Base-by-base conservation (phyloP, 2,329 filamentous ascomycete genomes). In the Akanthomyces muscarius region DNA sequence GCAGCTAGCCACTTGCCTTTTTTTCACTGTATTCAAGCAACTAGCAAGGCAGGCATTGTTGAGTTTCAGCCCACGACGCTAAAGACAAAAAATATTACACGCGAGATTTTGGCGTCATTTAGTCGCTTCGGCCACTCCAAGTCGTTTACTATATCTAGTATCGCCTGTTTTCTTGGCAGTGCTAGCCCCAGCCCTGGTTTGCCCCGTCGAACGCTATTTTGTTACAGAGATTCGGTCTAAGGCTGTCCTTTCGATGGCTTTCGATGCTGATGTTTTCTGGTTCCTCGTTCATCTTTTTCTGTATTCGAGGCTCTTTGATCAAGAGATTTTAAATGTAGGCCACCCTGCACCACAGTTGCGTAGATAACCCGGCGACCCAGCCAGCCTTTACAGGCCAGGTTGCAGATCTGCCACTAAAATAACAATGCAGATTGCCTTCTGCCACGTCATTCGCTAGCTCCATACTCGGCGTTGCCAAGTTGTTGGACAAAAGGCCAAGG, bases 141-240 rank as follows among this genome's bases (percentile, higher is more conserved):
- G 42, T 58, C 55, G 55, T 58, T 58, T 48, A 48, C 55, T 38
- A 44, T 7, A 48, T 58, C 11, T 1, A 58, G 55, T 48, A 58
- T 50, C 55, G 55, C 21, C 44, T 36, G 6, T 18, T 58, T 48
- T 58, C 16, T 18, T 3, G 41, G 18, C n/a, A 18, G 8, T 47
- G 25, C 38, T 45, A 56, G 41, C 41, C 25, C 6, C 30, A 23
- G 47, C 42, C 47, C 42, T 42, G 55, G n/a, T 42, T 42, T 42
- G 55, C 55, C 55, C 55, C 44, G 3, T 58, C 13, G 7, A 23
- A 41, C 30, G 55, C 30, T n/a, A 48, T 36, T 11, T 8, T 36
- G 4, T 25, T 41, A 33, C 11, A 25, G 13, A 7, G 5, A 50
- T 30, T 28, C 13, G 4, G 8, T 4, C 3, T 18, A 28, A 16